Conservation (phyloP, 495 filamentous ascomycete genomes). For the Penicillium samsonianum region DNA sequence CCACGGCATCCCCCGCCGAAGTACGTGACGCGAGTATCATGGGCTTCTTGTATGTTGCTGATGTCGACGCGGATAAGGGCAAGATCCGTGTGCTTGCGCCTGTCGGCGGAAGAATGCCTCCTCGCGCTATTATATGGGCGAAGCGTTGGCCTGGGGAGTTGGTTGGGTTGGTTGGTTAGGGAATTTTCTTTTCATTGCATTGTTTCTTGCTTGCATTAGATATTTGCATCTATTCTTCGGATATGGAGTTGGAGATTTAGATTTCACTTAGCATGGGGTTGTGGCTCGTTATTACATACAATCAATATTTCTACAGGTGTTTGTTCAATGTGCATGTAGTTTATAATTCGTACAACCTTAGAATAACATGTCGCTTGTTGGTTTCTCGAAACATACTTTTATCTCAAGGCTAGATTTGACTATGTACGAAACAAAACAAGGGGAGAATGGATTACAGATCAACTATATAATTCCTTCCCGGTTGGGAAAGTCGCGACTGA, state of each 20-base stretch:
- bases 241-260: conserved; percentile 4
- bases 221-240: conserved; percentile 1
- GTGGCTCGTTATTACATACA: neutral
- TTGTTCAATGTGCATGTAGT: neutral
- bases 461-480: no score
- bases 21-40: conserved; percentile 84
- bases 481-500: no score
- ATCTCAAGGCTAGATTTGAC: no score
- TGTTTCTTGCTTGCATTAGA: neutral
- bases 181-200: neutral
- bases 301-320: neutral
- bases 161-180: conserved; percentile 49
- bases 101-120: conserved; percentile 73
- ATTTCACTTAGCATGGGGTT: conserved; percentile 4
- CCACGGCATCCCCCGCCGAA: conserved; percentile 64
- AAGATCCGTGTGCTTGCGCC: conserved; percentile 81
- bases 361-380: neutral
- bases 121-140: conserved; percentile 72
- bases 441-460: no score
- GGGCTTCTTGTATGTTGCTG: conserved; percentile 88
- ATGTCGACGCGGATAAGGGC: conserved; percentile 83
- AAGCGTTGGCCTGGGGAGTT: conserved; percentile 54
- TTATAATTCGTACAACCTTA: neutral
- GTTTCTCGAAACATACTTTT: neutral
- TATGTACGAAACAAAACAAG: no score